Percentiles rank a stretch among this genome's conserved stretches.
Evolutionary conservation across 1,284 basidiomycete species (phyloP).

Genomic region (Irpex sp.): DNA sequence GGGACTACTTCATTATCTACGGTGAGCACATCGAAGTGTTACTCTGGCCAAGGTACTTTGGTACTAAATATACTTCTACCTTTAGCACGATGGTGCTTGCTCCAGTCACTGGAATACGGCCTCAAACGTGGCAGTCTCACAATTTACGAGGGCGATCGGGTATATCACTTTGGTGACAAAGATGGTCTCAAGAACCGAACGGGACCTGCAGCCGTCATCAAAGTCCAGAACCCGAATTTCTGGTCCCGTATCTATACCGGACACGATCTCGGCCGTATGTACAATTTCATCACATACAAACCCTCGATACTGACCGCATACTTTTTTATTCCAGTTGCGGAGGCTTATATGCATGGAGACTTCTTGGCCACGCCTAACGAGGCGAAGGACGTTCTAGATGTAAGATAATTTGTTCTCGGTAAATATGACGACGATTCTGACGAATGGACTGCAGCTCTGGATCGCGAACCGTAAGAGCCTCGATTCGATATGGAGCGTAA

Average conservation of each 20-base stretch:
- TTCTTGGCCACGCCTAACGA: constrained; percentile 1
- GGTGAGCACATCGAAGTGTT: neutral
- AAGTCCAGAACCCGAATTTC: constrained; percentile 5
- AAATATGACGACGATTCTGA: neutral
- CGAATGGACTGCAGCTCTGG: constrained; percentile 2
- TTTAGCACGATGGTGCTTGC: constrained; percentile 1
- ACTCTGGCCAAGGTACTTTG: too few relatives aligned
- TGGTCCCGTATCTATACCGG: constrained; percentile 8
- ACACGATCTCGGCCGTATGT: constrained; percentile 61
- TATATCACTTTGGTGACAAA: neutral
- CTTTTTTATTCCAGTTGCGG: constrained; percentile 27
- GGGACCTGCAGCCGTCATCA: neutral
- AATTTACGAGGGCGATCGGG: constrained; percentile 1
- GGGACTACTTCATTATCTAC: constrained; percentile 1
- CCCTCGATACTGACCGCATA: too few relatives aligned
- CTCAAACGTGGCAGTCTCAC: neutral
- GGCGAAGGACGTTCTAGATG: constrained; percentile 1
- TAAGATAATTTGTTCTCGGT: neutral
- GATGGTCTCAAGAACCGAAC: neutral
- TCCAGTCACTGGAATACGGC: neutral
- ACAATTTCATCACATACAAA: neutral
- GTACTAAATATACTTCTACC: neutral
- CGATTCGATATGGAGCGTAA: neutral
- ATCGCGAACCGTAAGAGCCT: constrained; percentile 5
- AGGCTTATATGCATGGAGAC: constrained; percentile 8